Evolutionary conservation across 169 alveolate genomes (phyloP).

Genomic region (Besnoitia besnoiti): DNA sequence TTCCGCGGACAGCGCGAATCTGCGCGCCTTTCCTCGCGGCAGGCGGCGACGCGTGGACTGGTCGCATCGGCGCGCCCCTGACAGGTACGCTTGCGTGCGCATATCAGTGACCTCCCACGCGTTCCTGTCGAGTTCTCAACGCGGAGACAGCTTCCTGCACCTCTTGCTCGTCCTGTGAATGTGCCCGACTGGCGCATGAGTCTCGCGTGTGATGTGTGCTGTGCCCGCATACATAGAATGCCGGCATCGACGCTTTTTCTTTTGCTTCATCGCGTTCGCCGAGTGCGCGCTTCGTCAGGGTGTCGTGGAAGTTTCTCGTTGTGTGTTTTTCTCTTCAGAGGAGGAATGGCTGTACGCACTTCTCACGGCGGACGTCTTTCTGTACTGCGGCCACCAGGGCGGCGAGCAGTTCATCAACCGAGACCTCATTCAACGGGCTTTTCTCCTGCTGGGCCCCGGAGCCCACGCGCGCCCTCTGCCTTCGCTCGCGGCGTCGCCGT

Average conservation of each 20-base stretch:
- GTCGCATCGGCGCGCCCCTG: background rate
- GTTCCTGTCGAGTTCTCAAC: no score
- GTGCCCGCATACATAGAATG: background rate
- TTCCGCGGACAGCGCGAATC: slow-evolving; percentile 47
- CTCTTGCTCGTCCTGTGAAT: background rate
- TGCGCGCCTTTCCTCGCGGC: slow-evolving; percentile 28
- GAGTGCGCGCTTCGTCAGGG: no score
- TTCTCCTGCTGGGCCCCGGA: background rate
- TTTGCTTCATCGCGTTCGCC: background rate
- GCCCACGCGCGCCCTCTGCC: background rate
- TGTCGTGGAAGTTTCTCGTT: background rate
- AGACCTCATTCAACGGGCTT: slow-evolving; percentile 70
- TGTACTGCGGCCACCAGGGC: slow-evolving; percentile 81
- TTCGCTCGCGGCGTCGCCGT: background rate
- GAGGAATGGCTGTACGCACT: slow-evolving; percentile 50
- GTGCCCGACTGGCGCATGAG: background rate
- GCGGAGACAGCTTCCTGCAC: no score
- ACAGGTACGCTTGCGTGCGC: no score
- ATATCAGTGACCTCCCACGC: no score
- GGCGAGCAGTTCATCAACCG: slow-evolving; percentile 76
- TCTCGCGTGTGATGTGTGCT: background rate
- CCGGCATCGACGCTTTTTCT: background rate
- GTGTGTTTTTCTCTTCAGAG: slow-evolving; percentile 6
- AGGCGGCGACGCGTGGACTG: background rate
- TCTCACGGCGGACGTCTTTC: slow-evolving; percentile 67